These are phyloP conservation scores for Paramecium caudatum DNA, from an alignment of 73 alveolate genomes.

Conservation along the genomic window DNA sequence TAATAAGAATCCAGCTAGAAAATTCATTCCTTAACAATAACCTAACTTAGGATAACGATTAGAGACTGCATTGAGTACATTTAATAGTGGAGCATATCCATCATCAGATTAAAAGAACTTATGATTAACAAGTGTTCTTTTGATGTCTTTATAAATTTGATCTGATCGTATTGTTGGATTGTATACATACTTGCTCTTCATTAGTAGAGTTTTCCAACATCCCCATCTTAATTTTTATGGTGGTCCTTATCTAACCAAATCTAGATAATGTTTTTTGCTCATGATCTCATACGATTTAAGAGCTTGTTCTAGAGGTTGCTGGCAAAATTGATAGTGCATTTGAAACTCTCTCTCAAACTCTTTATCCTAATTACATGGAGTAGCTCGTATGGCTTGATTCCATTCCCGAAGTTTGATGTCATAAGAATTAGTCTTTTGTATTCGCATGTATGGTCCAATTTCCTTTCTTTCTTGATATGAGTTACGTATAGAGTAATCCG, in stretches of 20 bases:
- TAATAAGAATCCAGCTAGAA: conserved; percentile 34
- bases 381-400: not conserved
- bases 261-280: conserved; percentile 27
- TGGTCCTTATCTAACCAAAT: not conserved
- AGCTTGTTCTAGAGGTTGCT: not conserved
- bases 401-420: not conserved
- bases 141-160: conserved; percentile 29
- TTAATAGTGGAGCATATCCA: not conserved
- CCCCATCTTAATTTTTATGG: conserved; percentile 19
- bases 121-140: conserved; percentile 31
- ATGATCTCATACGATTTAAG: conserved; percentile 2
- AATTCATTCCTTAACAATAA: conserved; percentile 59
- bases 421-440: not conserved
- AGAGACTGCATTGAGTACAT: not conserved
- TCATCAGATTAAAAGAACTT: not conserved
- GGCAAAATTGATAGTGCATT: not conserved
- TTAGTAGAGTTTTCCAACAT: not conserved
- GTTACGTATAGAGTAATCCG: not conserved
- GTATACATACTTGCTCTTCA: not conserved
- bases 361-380: not conserved
- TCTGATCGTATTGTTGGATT: not conserved
- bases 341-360: conserved; percentile 20
- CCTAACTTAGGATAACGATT: not conserved
- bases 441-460: conserved; percentile 28
- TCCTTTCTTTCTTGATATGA: not conserved